Evolutionary conservation across 2,329 filamentous ascomycete species (phyloP).

Genomic region (Paecilomyces sp.): DNA sequence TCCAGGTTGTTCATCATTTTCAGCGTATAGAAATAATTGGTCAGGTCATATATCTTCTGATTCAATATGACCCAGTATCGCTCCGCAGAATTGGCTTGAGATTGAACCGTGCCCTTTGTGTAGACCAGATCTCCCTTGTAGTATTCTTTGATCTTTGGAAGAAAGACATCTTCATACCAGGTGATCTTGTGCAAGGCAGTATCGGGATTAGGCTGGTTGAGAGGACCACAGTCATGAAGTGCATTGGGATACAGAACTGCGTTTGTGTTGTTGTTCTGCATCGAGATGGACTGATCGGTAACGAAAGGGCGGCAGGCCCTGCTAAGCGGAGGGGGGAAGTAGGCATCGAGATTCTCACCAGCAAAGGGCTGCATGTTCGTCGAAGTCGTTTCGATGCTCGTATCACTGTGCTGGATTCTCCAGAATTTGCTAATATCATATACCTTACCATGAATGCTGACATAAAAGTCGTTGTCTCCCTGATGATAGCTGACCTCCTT

Average conservation of each 20-base stretch:
- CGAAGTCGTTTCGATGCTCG: slow-evolving; percentile 50
- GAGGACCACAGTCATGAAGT: slow-evolving; percentile 63
- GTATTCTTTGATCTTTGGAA: slow-evolving; percentile 73
- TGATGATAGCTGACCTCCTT: slow-evolving; percentile 64
- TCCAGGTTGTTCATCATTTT: slow-evolving; percentile 48
- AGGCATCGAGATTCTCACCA: slow-evolving; percentile 72
- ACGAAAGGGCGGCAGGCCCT: slow-evolving; percentile 69
- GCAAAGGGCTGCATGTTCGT: slow-evolving; percentile 68
- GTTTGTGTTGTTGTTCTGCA: slow-evolving; percentile 55
- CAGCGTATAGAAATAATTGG: slow-evolving; percentile 79
- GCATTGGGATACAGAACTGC: slow-evolving; percentile 52
- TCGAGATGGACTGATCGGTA: slow-evolving; percentile 43
- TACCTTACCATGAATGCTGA: slow-evolving; percentile 78
- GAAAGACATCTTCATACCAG: slow-evolving; percentile 73
- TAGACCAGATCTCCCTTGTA: slow-evolving; percentile 83
- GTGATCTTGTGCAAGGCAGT: slow-evolving; percentile 54
- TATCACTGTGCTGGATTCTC: slow-evolving; percentile 76
- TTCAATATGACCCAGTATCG: slow-evolving; percentile 77
- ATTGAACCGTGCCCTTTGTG: slow-evolving; percentile 51
- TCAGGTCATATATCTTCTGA: slow-evolving; percentile 76
- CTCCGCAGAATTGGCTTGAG: slow-evolving; percentile 58
- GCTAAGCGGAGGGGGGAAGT: slow-evolving; percentile 73
- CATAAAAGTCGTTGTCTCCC: slow-evolving; percentile 72
- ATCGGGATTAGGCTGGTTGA: slow-evolving; percentile 46
- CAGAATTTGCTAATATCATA: slow-evolving; percentile 92